These are phyloP conservation scores for Phytophthora parvispora DNA, from an alignment of 352 stramenopile species.

Conservation along the genomic window DNA sequence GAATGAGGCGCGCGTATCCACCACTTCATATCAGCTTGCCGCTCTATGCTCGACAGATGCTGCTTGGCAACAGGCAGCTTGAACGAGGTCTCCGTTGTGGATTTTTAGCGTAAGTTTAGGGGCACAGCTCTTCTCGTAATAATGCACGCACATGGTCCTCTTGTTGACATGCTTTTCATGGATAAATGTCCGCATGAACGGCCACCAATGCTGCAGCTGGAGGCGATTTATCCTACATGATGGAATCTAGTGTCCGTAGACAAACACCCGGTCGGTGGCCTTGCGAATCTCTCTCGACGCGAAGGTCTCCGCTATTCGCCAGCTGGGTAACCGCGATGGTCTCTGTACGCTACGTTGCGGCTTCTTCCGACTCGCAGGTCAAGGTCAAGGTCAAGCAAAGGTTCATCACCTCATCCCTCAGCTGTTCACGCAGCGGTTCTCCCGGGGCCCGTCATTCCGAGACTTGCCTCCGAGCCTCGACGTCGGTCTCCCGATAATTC, in stretches of 20 bases:
- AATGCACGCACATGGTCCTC: not conserved
- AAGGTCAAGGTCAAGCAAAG: constrained; percentile 8
- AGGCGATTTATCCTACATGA: not conserved
- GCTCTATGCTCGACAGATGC: constrained; percentile 34
- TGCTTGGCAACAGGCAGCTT: constrained; percentile 2
- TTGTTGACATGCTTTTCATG: not conserved
- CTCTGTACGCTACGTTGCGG: constrained; percentile 4
- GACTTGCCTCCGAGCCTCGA: constrained; percentile 15
- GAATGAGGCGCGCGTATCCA: constrained; percentile 8
- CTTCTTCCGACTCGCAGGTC: constrained; percentile 14
- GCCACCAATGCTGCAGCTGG: not conserved
- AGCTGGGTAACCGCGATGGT: constrained; percentile 14
- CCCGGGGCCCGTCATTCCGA: constrained; percentile 17
- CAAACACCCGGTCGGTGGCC: not conserved
- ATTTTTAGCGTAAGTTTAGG: not conserved
- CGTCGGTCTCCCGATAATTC: not conserved
- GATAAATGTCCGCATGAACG: not conserved
- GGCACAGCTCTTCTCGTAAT: no score
- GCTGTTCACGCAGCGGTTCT: constrained; percentile 21
- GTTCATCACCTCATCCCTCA: constrained; percentile 29
- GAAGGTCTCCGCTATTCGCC: constrained; percentile 5
- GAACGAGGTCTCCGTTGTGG: not conserved
- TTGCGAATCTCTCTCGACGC: not conserved
- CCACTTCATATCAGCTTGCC: constrained; percentile 24
- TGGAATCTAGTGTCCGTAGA: not conserved